A percentile compares a stretch with the other conserved stretches of the same genome.
Evolutionary conservation across 352 stramenopile species (phyloP).

Genomic region (Phytophthora brassicae): DNA sequence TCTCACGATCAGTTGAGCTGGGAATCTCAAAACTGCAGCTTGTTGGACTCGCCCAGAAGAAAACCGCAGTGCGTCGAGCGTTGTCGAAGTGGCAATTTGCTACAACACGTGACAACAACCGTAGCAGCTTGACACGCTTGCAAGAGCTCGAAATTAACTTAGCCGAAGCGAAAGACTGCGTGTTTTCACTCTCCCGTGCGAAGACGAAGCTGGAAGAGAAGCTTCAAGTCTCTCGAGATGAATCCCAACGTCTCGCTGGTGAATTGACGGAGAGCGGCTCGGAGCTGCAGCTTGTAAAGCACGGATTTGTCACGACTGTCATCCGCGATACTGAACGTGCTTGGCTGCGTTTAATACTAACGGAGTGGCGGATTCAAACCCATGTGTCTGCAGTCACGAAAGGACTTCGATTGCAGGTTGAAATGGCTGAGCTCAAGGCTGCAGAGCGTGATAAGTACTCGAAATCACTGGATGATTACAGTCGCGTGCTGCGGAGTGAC

Average conservation of each 20-base stretch:
- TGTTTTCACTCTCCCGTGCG: slow-evolving; percentile 65
- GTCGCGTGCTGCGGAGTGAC: slow-evolving; percentile 66
- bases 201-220: slow-evolving; percentile 70
- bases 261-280: slow-evolving; percentile 50
- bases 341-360: slow-evolving; percentile 47
- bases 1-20: slow-evolving; percentile 11
- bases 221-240: slow-evolving; percentile 34
- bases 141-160: slow-evolving; percentile 38
- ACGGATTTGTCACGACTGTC: slow-evolving; percentile 56
- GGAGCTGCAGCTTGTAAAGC: slow-evolving; percentile 72
- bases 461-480: slow-evolving; percentile 71
- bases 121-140: slow-evolving; percentile 22
- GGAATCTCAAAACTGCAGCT: slow-evolving; percentile 33
- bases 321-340: slow-evolving; percentile 49
- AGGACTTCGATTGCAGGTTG: slow-evolving; percentile 48
- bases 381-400: slow-evolving; percentile 39
- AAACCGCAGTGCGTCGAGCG: slow-evolving; percentile 9
- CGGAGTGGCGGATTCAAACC: slow-evolving; percentile 45
- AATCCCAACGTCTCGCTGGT: slow-evolving; percentile 35
- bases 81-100: slow-evolving; percentile 38
- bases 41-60: slow-evolving; percentile 17
- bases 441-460: slow-evolving; percentile 66
- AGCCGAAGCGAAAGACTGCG: slow-evolving; percentile 66
- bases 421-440: slow-evolving; percentile 56
- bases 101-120: slow-evolving; percentile 28